Percentiles rank a stretch among this genome's conserved stretches.
Evolutionary conservation across 805 yeast genomes (phyloP).

Genomic region (Metschnikowia dekortorum): DNA sequence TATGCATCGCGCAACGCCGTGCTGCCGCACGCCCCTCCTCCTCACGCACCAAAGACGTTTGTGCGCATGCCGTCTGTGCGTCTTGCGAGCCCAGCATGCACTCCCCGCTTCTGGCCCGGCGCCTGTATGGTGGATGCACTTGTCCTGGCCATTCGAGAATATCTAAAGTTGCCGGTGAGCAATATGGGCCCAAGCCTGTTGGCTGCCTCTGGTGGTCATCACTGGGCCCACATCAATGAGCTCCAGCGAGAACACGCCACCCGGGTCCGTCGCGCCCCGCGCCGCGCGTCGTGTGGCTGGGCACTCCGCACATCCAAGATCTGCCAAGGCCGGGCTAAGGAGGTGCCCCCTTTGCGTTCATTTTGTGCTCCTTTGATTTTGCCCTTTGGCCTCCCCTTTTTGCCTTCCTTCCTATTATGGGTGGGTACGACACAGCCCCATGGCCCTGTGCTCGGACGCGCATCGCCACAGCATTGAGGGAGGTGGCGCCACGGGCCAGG

Average conservation of each 20-base stretch:
- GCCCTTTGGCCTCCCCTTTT: too few relatives aligned
- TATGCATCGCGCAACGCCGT: slow-evolving; percentile 4
- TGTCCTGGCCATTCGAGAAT: neutral
- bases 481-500: neutral
- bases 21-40: neutral
- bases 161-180: neutral
- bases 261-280: too few relatives aligned
- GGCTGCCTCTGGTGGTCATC: neutral
- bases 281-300: too few relatives aligned
- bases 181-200: too few relatives aligned
- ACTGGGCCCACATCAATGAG: neutral
- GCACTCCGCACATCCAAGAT: neutral
- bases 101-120: neutral
- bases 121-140: neutral
- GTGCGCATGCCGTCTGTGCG: slow-evolving; percentile 1
- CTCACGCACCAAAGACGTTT: slow-evolving; percentile 1
- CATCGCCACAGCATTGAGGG: neutral
- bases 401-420: neutral
- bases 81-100: neutral
- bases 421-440: neutral
- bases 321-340: too few relatives aligned
- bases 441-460: neutral
- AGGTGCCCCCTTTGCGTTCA: too few relatives aligned
- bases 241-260: neutral
- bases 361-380: too few relatives aligned